Evolutionary conservation across 345 rosid species (phyloP), one percentile per base, ranked within the genome.

Genomic region (Conringia planisiliqua): DNA sequence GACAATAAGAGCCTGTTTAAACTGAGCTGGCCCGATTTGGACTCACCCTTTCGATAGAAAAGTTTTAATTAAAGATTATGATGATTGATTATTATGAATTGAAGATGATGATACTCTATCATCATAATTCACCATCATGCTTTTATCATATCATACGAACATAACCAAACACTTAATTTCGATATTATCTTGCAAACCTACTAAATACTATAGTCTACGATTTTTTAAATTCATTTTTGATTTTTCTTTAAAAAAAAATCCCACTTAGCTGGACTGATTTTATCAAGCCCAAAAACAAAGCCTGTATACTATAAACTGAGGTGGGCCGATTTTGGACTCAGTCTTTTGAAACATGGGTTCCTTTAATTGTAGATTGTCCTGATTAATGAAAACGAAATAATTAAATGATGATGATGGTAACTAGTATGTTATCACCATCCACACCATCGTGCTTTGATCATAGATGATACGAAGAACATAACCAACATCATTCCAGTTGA

Each of bases 401-500:
- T 24, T 5, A 52, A 26, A 11, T 10, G 55, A 48, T 59, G 14
- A 26, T 67, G 14, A 26, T 60, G 32, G 56, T 11, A 44, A 61
- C 3, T 7, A n/a, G n/a, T n/a, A n/a, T n/a, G n/a, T n/a, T 9
- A 17, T 5, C 29, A 56, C 62, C 33, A 33, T 16, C 12, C 27
- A 55, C 27, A 55, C 17, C 66, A 66, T 74, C 40, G 52, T 58
- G 62, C 36, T 12, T 36, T 29, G 5, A 66, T 47, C 26, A 59
- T 44, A 71, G n/a, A n/a, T 24, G 54, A 58, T 20, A 8, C 13
- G 10, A 3, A 68, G 10, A 3, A 68, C 72, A 58, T 66, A 66
- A 29, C 62, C 1, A 68, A 60, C 69, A 75, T 42, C 14, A 68
- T 68, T 68, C 63, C 30, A 26, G 12, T 55, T 43, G 64, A 62